Evolutionary conservation across 2,329 filamentous ascomycete species (phyloP), one percentile per base, ranked within the genome.

Genomic region (Dactylellina parvicollis): DNA sequence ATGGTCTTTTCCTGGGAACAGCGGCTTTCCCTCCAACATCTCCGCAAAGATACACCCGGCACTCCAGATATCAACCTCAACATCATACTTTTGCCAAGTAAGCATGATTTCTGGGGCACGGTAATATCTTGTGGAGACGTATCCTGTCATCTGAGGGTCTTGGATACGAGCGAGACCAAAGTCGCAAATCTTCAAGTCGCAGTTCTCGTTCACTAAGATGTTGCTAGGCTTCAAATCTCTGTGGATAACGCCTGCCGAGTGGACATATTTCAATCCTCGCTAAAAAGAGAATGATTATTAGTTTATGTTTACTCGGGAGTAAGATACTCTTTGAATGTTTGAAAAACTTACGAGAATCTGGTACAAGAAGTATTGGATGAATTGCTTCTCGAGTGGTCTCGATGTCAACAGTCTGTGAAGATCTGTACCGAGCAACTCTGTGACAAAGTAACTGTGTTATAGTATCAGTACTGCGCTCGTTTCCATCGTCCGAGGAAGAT

Each of bases 31-130:
- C 83, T 97, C 94, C 71, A 99, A 86, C 95, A 99, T 99, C 83
- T 99, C 95, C 42, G 95, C 95, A 78, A 99, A 98, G 80, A 99
- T 99, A 83, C 95, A 99, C 74, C 95, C 95, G 16, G 94, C 94
- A 81, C 95, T 98, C 95, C 95, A 99, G 80, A 99, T 96, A 81
- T 99, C 95, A 69, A 99, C 95, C 83, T 98, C 95, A 50, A 98
- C 89, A 78, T 99, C 95, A 83, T 99, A 99, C 84, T 99, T 99
- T 85, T 99, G 95, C 95, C 95, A 99, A 76, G 95, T 98, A 80
- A 99, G 92, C 95, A 99, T 99, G 80, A 99, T 99, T 83, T 99
- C 95, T 16, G 95, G 95, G 7, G 95, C 95, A 79, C 95, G 89
- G 86, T 99, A 99, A 86, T 99, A 99, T 85, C 95, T 87, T 75